Evolutionary conservation across 2,329 filamentous ascomycete species (phyloP), one percentile per base, ranked within the genome.

Genomic region (Sarocladiaceae sp.): DNA sequence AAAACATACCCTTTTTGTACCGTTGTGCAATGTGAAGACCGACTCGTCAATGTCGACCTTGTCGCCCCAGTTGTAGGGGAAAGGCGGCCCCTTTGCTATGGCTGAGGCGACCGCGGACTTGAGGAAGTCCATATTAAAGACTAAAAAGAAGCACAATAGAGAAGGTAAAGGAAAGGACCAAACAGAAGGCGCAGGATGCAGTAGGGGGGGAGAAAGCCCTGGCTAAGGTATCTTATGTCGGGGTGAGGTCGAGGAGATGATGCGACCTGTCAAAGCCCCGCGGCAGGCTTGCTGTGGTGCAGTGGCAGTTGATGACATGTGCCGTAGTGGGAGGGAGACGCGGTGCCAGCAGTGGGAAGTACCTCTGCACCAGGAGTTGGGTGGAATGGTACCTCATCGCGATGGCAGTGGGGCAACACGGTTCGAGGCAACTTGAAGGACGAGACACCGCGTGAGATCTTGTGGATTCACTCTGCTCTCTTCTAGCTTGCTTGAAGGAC

Each of bases 61-160:
- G 65, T 98, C 93, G 56, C 90, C 91, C 60, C 97, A 93, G 39
- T 78, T 83, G 62, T 95, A 97, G 4, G 89, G 89, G 60, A 96
- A 95, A 5, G 90, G 83, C 44, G 90, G 89, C 2, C 91, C 90
- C 64, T 95, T 93, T 35, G 93, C 88, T 58, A 98, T 97, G 55
- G 90, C 91, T 49, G 93, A 97, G 35, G 90, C 91, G 61, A 97
- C 89, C 43, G 93, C 93, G 49, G 90, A 97, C 69, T 97, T 97
- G 60, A 98, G 78, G 60, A 97, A 97, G 64, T 98, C 90, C 93
- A 98, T 98, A 54, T 41, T 24, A 6, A 18, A 35, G 11, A 41
- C 21, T 21, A 16, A 41, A 19, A 29, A 11, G 10, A 15, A 7
- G 15, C 4, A 27, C 10, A 27, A 10, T 10, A 23, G 15, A 23